Evolutionary conservation across 306 rosid species (phyloP).

Genomic region (Gastrolobium bilobum): DNA sequence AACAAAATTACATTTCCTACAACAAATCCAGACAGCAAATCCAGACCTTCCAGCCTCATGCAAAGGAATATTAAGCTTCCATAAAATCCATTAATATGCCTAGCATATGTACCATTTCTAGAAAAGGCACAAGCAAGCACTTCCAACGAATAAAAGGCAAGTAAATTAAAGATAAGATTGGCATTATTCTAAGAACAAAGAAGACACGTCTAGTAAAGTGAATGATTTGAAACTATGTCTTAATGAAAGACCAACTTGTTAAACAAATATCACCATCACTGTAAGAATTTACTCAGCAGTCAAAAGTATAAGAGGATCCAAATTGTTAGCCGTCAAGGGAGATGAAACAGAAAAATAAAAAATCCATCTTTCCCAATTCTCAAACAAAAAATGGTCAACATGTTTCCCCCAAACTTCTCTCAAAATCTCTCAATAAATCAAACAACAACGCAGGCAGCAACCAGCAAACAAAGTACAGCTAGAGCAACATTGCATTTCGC

Average conservation of each 20-base stretch:
- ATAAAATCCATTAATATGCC: slow-evolving; percentile 3
- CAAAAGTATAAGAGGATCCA: slow-evolving; percentile 10
- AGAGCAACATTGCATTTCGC: neutral
- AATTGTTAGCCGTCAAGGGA: neutral
- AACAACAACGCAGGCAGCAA: neutral
- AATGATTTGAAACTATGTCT: slow-evolving; percentile 1
- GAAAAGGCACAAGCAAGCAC: neutral
- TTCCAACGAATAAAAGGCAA: neutral
- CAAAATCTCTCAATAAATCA: neutral
- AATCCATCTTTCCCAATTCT: slow-evolving; percentile 14
- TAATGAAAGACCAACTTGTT: neutral
- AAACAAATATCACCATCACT: slow-evolving; percentile 4
- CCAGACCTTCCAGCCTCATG: slow-evolving; percentile 11
- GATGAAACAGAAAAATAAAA: neutral
- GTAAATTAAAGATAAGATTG: slow-evolving; percentile 9
- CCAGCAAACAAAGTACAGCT: neutral
- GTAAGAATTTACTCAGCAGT: neutral
- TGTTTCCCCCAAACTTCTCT: neutral
- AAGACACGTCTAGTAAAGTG: neutral
- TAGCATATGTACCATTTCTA: slow-evolving; percentile 12
- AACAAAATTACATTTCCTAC: slow-evolving; percentile 2
- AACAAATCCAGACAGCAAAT: slow-evolving; percentile 30
- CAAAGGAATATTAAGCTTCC: slow-evolving; percentile 19
- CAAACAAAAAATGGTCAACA: slow-evolving; percentile 10
- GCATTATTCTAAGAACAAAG: slow-evolving; percentile 9